These are phyloP conservation scores for Aschersonia sp. DNA, from an alignment of 2,329 filamentous ascomycete genomes.

Conservation along the genomic window DNA sequence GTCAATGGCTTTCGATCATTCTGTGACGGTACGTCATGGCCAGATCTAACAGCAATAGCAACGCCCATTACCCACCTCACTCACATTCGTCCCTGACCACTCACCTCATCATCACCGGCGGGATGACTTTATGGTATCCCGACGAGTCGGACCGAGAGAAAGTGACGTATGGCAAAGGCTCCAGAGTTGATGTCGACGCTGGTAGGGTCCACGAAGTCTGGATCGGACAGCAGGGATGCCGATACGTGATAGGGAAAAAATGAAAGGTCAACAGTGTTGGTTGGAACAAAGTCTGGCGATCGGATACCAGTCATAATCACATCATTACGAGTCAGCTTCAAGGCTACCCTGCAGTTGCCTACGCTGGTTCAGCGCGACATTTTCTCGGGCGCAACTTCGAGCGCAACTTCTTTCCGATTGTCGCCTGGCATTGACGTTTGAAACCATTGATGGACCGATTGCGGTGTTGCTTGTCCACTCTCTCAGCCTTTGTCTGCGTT, in stretches of 20 bases:
- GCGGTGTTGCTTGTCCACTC: no score
- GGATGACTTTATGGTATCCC: conserved; percentile 54
- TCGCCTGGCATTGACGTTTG: no score
- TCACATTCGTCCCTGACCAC: conserved; percentile 50
- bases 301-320: no score
- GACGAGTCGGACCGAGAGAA: conserved; percentile 39
- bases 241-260: conserved; percentile 50
- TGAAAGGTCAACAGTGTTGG: neutral
- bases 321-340: no score
- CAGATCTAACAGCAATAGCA: conserved; percentile 24
- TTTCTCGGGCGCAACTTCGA: no score
- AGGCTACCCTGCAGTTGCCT: no score
- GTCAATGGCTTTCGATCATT: conserved; percentile 14
- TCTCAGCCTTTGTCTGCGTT: neutral
- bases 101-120: conserved; percentile 51
- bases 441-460: no score
- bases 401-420: no score
- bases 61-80: conserved; percentile 55
- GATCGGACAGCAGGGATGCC: conserved; percentile 52
- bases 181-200: conserved; percentile 52
- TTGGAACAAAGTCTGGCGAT: neutral
- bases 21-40: neutral
- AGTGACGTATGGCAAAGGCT: conserved; percentile 44
- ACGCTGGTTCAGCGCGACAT: no score
- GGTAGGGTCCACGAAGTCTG: conserved; percentile 53